Base-by-base conservation (phyloP, 2,329 filamentous ascomycete species). In the Elsinoe ampelina region DNA sequence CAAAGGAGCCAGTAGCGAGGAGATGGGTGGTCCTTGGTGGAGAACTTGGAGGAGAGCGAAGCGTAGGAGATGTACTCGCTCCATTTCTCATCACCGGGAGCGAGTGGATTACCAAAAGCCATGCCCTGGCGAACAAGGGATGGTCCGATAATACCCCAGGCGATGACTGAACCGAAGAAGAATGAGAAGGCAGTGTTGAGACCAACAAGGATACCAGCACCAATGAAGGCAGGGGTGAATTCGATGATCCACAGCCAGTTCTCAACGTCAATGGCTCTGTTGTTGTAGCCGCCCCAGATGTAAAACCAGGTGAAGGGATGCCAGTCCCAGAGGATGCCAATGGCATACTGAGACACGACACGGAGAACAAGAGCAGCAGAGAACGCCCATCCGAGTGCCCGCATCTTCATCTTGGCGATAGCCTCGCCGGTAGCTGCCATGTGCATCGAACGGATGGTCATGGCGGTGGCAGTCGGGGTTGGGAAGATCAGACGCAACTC, bases 401-500 rank as follows among this genome's bases (percentile, higher is more conserved):
- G 79, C 63, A 81, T 77, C 71, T 81, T 82, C 59, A 71, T 72
- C 57, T 78, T 73, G n/a, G 80, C 80, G 56, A 78, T 74, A 1
- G 61, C 62, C 15, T 75, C 76, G 4, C 78, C 78, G 7, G 68
- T 71, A 2, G 74, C 72, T 8, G 78, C 74, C 48, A 77, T 72
- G 63, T 83, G 81, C 78, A 83, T 80, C n/a, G 75, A 78, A 5
- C 79, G 75, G 57, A 84, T 83, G 2, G 80, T 80, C 66, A 82
- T 73, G 11, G 80, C 80, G 2, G 80, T 81, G 5, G 81, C 81
- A 19, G 79, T 80, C 0, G 80, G 70, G 0, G 79, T 77, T 2
- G 80, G 80, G 67, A 83, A 83, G 56, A 82, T 73, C 39, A 83
- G 72, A 56, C 75, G 76, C 26, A 82, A 70, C 66, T 83, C 79